Evolutionary conservation across 2,329 filamentous ascomycete genomes (phyloP).

Genomic region (Fusarium papillatum): DNA sequence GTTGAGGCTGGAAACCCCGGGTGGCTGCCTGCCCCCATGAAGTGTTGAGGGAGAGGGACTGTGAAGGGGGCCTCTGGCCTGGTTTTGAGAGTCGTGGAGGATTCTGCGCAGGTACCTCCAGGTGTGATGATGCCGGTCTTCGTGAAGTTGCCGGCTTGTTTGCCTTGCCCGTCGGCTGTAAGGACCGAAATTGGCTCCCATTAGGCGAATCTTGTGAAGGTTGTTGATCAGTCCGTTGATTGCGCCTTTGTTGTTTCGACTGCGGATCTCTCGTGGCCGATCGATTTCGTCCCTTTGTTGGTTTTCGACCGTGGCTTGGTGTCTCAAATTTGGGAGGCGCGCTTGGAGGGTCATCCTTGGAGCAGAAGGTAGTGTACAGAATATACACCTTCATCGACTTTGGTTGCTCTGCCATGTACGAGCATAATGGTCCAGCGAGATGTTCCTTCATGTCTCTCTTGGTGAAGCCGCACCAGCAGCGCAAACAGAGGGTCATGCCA

Average conservation of each 20-base stretch:
- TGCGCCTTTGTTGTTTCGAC: constrained; percentile 10
- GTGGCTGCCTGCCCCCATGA: background rate
- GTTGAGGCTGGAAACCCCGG: background rate
- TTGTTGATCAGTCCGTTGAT: background rate
- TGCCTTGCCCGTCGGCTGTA: background rate
- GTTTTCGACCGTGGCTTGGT: background rate
- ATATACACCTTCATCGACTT: constrained; percentile 33
- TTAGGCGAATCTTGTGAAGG: background rate
- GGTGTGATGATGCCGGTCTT: background rate
- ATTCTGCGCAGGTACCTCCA: background rate
- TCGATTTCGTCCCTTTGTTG: background rate
- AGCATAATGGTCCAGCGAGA: constrained; percentile 24
- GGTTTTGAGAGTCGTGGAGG: background rate
- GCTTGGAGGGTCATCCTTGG: constrained; percentile 18
- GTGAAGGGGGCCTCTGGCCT: background rate
- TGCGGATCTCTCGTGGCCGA: background rate
- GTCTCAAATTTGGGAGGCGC: constrained; percentile 9
- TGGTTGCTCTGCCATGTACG: constrained; percentile 32
- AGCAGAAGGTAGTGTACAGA: constrained; percentile 36
- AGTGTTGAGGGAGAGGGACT: background rate
- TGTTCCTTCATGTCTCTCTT: constrained; percentile 34
- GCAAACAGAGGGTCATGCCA: constrained; percentile 33
- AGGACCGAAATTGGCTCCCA: background rate
- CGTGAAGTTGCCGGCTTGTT: background rate
- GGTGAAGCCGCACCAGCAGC: constrained; percentile 32